Base-by-base conservation (phyloP, 371 early-diverging fungal species). In the Apophysomyces variabilis region DNA sequence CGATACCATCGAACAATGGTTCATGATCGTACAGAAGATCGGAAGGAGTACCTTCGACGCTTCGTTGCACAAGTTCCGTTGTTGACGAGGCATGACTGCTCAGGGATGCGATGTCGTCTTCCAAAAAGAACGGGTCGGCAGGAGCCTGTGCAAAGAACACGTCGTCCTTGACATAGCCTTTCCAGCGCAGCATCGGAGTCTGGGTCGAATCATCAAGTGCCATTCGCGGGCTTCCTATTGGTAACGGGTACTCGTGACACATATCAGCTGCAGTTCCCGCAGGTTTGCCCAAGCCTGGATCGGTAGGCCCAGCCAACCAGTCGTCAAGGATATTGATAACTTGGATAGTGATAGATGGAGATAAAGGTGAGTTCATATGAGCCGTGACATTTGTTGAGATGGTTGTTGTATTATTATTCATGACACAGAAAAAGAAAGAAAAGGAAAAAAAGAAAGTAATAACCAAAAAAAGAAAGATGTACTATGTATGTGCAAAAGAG, bases 1-100 rank as follows among this genome's bases (percentile, higher is more conserved):
- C 67, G 7, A 69, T 62, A 32, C 73, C 73, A 57, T 74, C 75
- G 69, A 74, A 74, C 39, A 74, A 60, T 21, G 75, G 75, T 12
- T 74, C 75, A 66, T 74, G 68, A 50, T 74, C 71, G 46, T 71
- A 69, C 59, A 74, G 58, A 43, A 74, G 68, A 41, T 68, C 66
- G 1, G 75, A 71, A 21, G 75, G 75, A 5, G 68, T 71, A 3
- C 50, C 50, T 50, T 50, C 21, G 6, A 73, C 50, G 21, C 50
- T 50, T 26, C 50, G 71, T 71, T 73, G 67, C 70, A 73, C 21
- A 9, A 50, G 14, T 50, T 50, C 50, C n/a, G 50, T 50, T 4
- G 21, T 50, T 9, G 50, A 32, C 36, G 58, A 44, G 16, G 45
- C 61, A 47, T 50, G 50, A 16, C 38, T 61, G 64, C 57, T 67